Percentiles rank a stretch among this genome's conserved stretches.
These are phyloP conservation scores for Termitomyces sp. DNA, from an alignment of 768 basidiomycete genomes.

Conservation along the genomic window DNA sequence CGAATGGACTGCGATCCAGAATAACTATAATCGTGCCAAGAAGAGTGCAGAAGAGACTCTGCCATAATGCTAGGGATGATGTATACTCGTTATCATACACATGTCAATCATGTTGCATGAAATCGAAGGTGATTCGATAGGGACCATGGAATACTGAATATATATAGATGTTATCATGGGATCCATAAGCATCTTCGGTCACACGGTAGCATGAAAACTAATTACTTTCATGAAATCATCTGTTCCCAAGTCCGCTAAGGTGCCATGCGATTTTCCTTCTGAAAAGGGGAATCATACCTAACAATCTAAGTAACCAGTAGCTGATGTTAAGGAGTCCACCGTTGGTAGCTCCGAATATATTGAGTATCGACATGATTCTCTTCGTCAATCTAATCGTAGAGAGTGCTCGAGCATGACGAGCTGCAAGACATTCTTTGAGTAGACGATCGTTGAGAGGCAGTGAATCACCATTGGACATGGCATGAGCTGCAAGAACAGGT, in stretches of 20 bases:
- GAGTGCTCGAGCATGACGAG: conserved; percentile 33
- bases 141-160: neutral
- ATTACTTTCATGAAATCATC: conserved; percentile 1
- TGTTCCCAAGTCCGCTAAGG: conserved; percentile 17
- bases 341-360: conserved; percentile 1
- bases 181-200: neutral
- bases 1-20: conserved; percentile 57
- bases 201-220: neutral
- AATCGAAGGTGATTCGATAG: neutral
- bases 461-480: conserved; percentile 8
- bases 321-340: conserved; percentile 3
- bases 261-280: conserved; percentile 13
- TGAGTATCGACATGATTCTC: conserved; percentile 15
- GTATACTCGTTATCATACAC: neutral
- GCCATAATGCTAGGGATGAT: neutral
- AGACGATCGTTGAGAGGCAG: conserved; percentile 20
- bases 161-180: neutral
- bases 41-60: conserved; percentile 8
- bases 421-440: conserved; percentile 27
- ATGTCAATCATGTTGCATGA: neutral
- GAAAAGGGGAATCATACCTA: conserved; percentile 12
- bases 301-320: conserved; percentile 13
- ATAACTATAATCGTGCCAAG: conserved; percentile 53
- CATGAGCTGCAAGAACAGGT: conserved; percentile 32
- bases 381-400: conserved; percentile 37